phyloP scores from a whole-genome alignment of 768 basidiomycete genomes.

The Hortiboletus flavorubellus region DNA sequence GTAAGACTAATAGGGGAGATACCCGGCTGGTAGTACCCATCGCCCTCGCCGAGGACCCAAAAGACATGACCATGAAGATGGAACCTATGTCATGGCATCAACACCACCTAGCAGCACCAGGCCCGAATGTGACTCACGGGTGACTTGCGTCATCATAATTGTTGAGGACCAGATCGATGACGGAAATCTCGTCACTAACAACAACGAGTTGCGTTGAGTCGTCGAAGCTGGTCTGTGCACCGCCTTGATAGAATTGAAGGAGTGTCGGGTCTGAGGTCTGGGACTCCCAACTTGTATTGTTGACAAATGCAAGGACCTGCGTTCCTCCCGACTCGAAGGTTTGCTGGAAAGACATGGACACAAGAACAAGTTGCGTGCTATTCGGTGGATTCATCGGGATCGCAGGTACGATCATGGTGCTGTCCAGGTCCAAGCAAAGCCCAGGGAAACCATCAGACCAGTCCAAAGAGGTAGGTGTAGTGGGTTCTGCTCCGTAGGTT shows the following conservation, averaged over 20 bases:
- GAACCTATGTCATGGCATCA: slow-evolving; percentile 22
- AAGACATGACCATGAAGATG: slow-evolving; percentile 39
- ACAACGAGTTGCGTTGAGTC: slow-evolving; percentile 24
- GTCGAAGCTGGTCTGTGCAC: slow-evolving; percentile 27
- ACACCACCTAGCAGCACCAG: not conserved
- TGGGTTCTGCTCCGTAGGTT: slow-evolving; percentile 24
- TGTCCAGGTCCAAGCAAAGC: slow-evolving; percentile 26
- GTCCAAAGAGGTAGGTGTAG: slow-evolving; percentile 24
- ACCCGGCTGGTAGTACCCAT: slow-evolving; percentile 31
- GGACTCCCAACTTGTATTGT: slow-evolving; percentile 27
- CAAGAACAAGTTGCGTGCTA: slow-evolving; percentile 16
- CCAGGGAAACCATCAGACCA: slow-evolving; percentile 27
- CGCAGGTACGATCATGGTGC: slow-evolving; percentile 28
- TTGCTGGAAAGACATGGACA: slow-evolving; percentile 26
- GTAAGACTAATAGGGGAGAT: slow-evolving; percentile 28
- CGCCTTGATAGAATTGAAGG: slow-evolving; percentile 23
- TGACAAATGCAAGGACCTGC: slow-evolving; percentile 25
- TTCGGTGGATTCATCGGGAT: slow-evolving; percentile 28
- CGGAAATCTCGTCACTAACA: slow-evolving; percentile 24
- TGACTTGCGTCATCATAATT: slow-evolving; percentile 31
- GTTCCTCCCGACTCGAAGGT: slow-evolving; percentile 24
- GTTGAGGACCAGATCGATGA: slow-evolving; percentile 23
- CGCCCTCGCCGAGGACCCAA: slow-evolving; percentile 35
- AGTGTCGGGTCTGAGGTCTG: slow-evolving; percentile 28
- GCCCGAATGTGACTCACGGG: slow-evolving; percentile 18